These are phyloP conservation scores for Neofusicoccum cordaticola DNA, from an alignment of 2,329 filamentous ascomycete genomes.

Conservation along the genomic window DNA sequence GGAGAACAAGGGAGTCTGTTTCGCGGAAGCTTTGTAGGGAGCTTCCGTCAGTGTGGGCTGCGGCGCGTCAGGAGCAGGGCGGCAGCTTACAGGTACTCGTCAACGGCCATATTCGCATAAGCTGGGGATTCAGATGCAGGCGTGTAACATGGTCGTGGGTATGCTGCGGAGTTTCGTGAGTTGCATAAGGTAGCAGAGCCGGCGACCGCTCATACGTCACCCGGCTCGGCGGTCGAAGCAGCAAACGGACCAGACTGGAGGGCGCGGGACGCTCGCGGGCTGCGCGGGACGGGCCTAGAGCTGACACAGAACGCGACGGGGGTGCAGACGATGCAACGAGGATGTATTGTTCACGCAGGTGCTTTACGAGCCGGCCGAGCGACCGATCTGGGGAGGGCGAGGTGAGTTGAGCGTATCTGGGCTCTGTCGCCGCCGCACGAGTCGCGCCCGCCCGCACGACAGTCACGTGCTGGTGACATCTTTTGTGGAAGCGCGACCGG, in stretches of 20 bases:
- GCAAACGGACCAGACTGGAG: background rate
- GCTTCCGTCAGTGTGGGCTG: conserved; percentile 21
- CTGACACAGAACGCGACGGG: background rate
- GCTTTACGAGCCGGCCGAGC: background rate
- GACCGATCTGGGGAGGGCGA: background rate
- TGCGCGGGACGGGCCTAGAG: background rate
- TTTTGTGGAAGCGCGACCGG: background rate
- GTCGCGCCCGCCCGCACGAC: background rate
- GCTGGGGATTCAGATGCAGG: conserved; percentile 26
- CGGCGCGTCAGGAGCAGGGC: background rate
- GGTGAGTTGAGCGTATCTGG: conserved; percentile 5
- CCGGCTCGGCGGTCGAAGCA: background rate
- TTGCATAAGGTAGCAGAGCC: conserved; percentile 14
- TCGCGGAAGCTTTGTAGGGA: conserved; percentile 42
- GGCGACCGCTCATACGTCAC: conserved; percentile 16
- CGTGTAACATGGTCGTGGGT: conserved; percentile 25
- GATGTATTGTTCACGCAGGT: conserved; percentile 9
- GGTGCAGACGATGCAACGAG: background rate
- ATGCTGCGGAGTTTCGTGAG: background rate
- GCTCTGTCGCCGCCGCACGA: conserved; percentile 7
- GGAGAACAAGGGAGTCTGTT: conserved; percentile 44
- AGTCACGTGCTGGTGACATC: background rate
- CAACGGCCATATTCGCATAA: conserved; percentile 34
- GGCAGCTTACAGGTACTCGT: conserved; percentile 34
- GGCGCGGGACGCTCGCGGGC: background rate